These are phyloP conservation scores for Thalassiosira ordinaria DNA, from an alignment of 352 stramenopile species.

Conservation along the genomic window DNA sequence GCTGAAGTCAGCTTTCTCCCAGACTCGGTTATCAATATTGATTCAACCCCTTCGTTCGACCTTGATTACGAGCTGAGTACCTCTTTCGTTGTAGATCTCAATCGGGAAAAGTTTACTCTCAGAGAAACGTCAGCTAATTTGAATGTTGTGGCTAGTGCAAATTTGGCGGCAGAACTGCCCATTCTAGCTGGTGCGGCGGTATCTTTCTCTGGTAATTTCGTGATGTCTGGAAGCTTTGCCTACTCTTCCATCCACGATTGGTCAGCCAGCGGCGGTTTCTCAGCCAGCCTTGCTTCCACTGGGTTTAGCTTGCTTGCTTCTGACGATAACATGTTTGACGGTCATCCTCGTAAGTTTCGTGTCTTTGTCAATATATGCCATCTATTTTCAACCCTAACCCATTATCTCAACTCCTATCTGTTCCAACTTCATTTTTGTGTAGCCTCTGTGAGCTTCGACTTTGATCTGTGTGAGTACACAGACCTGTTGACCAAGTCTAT, in stretches of 20 bases:
- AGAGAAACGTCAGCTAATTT: conserved; percentile 22
- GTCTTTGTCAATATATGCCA: too few relatives aligned
- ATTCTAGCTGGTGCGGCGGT: background rate
- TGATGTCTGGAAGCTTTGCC: background rate
- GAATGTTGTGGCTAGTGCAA: background rate
- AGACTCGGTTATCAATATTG: background rate
- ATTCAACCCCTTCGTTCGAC: background rate
- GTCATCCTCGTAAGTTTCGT: conserved; percentile 29
- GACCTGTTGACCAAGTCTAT: conserved; percentile 22
- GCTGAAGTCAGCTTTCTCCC: background rate
- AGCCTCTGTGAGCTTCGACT: conserved; percentile 45
- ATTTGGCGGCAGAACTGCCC: conserved; percentile 12
- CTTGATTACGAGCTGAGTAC: conserved; percentile 20
- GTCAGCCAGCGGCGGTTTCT: conserved; percentile 8
- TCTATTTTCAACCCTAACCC: too few relatives aligned
- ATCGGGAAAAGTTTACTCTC: conserved; percentile 18
- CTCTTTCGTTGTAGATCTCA: conserved; percentile 10
- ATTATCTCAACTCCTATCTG: too few relatives aligned
- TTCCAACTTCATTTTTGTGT: too few relatives aligned
- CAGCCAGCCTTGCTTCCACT: conserved; percentile 9
- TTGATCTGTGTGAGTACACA: conserved; percentile 38
- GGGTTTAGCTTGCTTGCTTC: background rate
- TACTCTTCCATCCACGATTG: background rate
- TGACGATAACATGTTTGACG: conserved; percentile 47
- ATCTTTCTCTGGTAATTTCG: too few relatives aligned